Evolutionary conservation across 2,329 filamentous ascomycete species (phyloP).

Genomic region (Arachnomyces sp.): DNA sequence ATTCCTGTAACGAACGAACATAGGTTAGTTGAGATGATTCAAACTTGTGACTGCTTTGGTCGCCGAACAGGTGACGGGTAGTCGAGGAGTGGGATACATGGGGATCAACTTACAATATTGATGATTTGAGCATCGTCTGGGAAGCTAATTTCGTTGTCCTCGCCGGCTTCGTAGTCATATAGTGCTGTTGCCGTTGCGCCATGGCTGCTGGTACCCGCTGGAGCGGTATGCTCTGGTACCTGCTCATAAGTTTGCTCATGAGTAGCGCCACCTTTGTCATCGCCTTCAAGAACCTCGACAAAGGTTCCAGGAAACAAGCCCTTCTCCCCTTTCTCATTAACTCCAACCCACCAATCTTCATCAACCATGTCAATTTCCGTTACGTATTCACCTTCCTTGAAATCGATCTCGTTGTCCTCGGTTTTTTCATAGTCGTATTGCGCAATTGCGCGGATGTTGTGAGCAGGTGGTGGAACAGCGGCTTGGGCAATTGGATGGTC

Average conservation of each 20-base stretch:
- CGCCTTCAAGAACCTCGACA: constrained; percentile 71
- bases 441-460: constrained; percentile 66
- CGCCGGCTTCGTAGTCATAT: constrained; percentile 94
- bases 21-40: not conserved
- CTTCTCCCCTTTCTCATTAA: constrained; percentile 72
- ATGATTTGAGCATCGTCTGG: constrained; percentile 79
- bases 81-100: not conserved
- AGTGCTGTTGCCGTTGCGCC: constrained; percentile 71
- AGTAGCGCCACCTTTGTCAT: constrained; percentile 28
- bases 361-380: constrained; percentile 96
- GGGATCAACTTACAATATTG: constrained; percentile 56
- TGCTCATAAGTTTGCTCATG: constrained; percentile 24
- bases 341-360: constrained; percentile 98
- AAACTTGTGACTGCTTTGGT: not conserved
- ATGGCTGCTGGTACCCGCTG: constrained; percentile 24
- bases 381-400: constrained; percentile 80
- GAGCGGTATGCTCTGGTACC: constrained; percentile 28
- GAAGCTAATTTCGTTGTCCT: constrained; percentile 83
- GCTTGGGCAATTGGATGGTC: constrained; percentile 54
- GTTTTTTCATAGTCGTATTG: constrained; percentile 97
- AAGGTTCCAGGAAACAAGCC: constrained; percentile 98
- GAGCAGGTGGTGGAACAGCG: constrained; percentile 44
- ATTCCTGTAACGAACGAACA: constrained; percentile 52
- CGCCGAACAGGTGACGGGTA: not conserved
- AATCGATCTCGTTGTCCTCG: constrained; percentile 91